Evolutionary conservation across 2,329 filamentous ascomycete genomes (phyloP), one percentile per base, ranked within the genome.

Genomic region (Rasamsonia emersonii): DNA sequence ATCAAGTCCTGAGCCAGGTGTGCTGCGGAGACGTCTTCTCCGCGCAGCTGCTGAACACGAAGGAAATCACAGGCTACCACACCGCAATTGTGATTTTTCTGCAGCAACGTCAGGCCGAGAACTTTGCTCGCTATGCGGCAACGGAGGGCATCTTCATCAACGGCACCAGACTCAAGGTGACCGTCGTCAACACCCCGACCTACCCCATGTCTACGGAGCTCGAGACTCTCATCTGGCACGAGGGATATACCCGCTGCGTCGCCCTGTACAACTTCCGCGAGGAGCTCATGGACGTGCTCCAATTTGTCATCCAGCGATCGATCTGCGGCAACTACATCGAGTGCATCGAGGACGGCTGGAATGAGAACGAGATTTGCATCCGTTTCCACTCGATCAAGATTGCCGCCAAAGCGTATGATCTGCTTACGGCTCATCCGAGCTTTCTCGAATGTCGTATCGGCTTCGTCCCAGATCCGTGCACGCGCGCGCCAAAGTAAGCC

Each of bases 381-480:
- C 43, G 37, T 9, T 47, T 49, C 26, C 33, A 44, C 18, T 46
- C 42, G 1, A 43, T 50, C 32, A 46, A 43, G 24, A 37, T 30
- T 10, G 42, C 46, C 0, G 35, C 37, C 11, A 18, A 18, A 9
- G 43, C 37, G 15, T 40, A 36, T 19, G 26, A 33, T 4, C 34
- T 42, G 2, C 30, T 50, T 5, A 28, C 27, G 8, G 27, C 15
- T 8, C 39, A 45, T 17, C 35, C 40, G 1, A 29, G 16, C 9
- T 40, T 50, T 9, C 9, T 16, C 5, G 19, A 32, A 6, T 49
- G 42, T 20, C 20, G 33, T 11, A 30, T 47, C 13, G 33, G 38
- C 9, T 50, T 47, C 30, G 62, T 46, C 0, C 68, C 80, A 1
- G 67, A 32, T 11, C 30, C 30, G 9, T 32, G 30, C 20, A 15